Base-by-base conservation (phyloP, 2,329 filamentous ascomycete genomes). In the Sporothrix humicola region DNA sequence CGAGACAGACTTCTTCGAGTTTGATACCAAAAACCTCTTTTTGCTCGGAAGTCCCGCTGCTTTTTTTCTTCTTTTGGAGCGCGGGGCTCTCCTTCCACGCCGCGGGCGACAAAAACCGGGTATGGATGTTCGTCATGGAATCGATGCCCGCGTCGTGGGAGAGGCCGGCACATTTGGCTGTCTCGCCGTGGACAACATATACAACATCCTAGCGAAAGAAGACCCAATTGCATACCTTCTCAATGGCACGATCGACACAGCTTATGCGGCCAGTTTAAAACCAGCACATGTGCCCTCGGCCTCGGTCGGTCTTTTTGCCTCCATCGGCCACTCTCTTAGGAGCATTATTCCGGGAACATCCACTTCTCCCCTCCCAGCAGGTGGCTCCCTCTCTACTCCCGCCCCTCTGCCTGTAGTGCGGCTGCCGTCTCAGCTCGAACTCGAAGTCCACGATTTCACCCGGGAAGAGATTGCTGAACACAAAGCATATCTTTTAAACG, bases 381-480 rank as follows among this genome's bases (percentile, higher is more conserved):
- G 59, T 31, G 80, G 8, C 69, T 78, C 78, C 1, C 72, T 79
- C 13, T 63, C 74, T 9, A 81, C 79, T 48, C 81, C 85, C 0
- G 84, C 82, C 50, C 42, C 46, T 7, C 56, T 69, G 0, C 4
- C 72, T 26, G 83, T 85, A 1, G 76, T 82, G 66, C 86, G 88
- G 56, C 83, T 89, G 52, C 88, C 87, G 0, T 91, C 87, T 17
- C 89, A 90, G 77, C 84, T 98, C n/a, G 96, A 99, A 81, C 87
- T 99, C 70, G 95, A 98, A 79, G 95, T 95, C 0, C 96, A 98
- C 79, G 93, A 99, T 81, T 99, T 99, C 80, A 92, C 92, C 0
- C 89, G 93, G 2, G 95, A 98, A 81, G 95, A 98, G 78, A 89
- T 97, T 71, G 95, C 95, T 0, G 96, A 98, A 83, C 94, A 92